Base-by-base conservation (phyloP, 2,329 filamentous ascomycete genomes). In the Pyrenophora graminea region DNA sequence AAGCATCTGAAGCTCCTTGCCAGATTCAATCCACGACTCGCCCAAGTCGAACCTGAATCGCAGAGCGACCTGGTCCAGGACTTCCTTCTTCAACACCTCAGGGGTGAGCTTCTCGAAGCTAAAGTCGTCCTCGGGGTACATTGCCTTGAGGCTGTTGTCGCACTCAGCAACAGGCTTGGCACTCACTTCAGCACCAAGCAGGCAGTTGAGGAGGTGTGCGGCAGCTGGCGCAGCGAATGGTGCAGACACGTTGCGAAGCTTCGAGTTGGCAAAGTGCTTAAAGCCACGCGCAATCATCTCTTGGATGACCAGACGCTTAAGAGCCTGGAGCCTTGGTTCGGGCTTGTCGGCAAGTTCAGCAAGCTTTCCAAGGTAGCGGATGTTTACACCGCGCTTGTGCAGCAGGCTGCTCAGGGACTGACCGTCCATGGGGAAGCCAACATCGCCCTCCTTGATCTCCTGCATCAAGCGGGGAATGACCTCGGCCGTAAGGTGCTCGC, bases 341-440 rank as follows among this genome's bases (percentile, higher is more conserved):
- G 82, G 77, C 59, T 72, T 72, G 55, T 73, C 72, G 33, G 88
- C 85, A 44, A 89, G 80, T 51, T 83, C 79, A 10, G 90, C 88
- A 56, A 99, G 76, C 74, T 86, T 88, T 60, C 94, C 94, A n/a
- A 97, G 82, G 73, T 99, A 99, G 67, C 95, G 85, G 56, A 97
- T 83, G 77, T 99, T 99, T 79, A 99, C 92, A 76, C 94, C 94
- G 36, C 93, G 90, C 81, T 96, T 96, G 80, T 99, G 94, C 69
- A 99, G 81, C 44, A 97, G 83, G 59, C 87, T 86, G 65, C 88
- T 90, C 51, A 99, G 80, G 17, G 93, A 97, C 67, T 89, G 85
- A n/a, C 94, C 94, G 66, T 99, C 95, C 91, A 97, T 97, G 10
- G 94, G 94, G 79, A 97, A 97, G 66, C 93, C 94, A 61, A 96